Conservation (phyloP, 2,329 filamentous ascomycete species). For the Cladophialophora psammophila region DNA sequence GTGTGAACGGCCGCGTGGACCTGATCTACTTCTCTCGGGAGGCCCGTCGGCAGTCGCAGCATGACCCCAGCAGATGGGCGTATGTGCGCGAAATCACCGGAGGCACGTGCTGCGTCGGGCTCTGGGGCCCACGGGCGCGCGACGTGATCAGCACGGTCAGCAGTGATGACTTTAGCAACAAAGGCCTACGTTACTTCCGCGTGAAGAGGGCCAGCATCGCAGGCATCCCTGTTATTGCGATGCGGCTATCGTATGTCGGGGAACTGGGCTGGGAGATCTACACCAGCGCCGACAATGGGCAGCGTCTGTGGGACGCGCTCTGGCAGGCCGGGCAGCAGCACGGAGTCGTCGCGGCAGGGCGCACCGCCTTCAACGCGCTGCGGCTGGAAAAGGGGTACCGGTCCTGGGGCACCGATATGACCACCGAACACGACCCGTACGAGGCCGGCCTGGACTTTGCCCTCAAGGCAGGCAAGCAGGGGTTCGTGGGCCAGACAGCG, state of each 20-base stretch:
- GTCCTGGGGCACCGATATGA: constrained; percentile 66
- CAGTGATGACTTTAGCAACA: constrained; percentile 35
- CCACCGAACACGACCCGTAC: constrained; percentile 66
- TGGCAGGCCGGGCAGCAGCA: constrained; percentile 62
- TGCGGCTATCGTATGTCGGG: constrained; percentile 67
- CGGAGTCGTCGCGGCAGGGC: constrained; percentile 66
- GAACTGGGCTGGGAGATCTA: constrained; percentile 70
- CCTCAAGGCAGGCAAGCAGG: constrained; percentile 49
- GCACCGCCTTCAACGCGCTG: constrained; percentile 65
- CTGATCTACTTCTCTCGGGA: constrained; percentile 62
- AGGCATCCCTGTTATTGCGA: constrained; percentile 64
- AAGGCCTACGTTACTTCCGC: constrained; percentile 58
- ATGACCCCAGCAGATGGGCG: constrained; percentile 52
- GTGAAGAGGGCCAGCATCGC: constrained; percentile 59
- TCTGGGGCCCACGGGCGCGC: constrained; percentile 66
- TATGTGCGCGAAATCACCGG: constrained; percentile 67
- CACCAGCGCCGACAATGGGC: constrained; percentile 65
- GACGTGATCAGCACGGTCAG: constrained; percentile 58
- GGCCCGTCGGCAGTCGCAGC: constrained; percentile 57
- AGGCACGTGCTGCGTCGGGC: constrained; percentile 66
- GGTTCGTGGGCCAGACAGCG: constrained; percentile 62
- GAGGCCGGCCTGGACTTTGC: constrained; percentile 64
- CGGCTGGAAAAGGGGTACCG: constrained; percentile 68
- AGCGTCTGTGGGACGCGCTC: constrained; percentile 65
- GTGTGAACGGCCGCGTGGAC: constrained; percentile 64